Evolutionary conservation across 305 asterid genomes (phyloP), one percentile per base, ranked within the genome.

Genomic region (Solanum aculeatissimum): DNA sequence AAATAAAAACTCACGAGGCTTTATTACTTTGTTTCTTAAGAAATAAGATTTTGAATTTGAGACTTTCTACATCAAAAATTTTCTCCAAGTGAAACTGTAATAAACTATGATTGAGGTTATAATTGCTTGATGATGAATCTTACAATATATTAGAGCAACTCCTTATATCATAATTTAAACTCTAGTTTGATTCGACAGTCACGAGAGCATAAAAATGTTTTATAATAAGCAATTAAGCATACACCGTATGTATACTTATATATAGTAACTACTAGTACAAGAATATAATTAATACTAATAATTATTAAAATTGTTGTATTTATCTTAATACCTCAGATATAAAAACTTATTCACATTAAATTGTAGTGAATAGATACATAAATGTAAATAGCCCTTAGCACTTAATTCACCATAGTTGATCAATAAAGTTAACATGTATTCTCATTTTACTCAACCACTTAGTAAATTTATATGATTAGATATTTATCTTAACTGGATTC

Each of bases 331-430:
- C 6, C 21, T n/a, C 58, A n/a, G n/a, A n/a, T n/a, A n/a, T 29
- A 29, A 53, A 53, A 53, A 18, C 3, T 2, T 53, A 18, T 7
- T 53, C 0, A 0, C 16, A 2, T 10, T 18, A 18, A 0, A 18
- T 54, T n/a, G n/a, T n/a, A n/a, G n/a, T n/a, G n/a, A n/a, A 54
- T 54, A 54, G 0, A 7, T 53, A 8, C 57, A 53, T 53, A 19
- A 53, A 6, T 53, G 58, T 53, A 54, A 6, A 53, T 53, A 53
- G 60, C 21, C 23, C 10, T 54, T 21, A 54, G 2, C 62, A 54
- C 62, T 54, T 54, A 54, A 54, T n/a, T n/a, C n/a, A n/a, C 25
- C 43, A 51, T 51, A 51, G 8, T 51, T 51, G 57, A 51, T 51
- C 15, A 14, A 49, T 51, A 14, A 51, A 4, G 32, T 29, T 53